Percentiles rank a stretch among this genome's conserved stretches.
Evolutionary conservation across 2,329 filamentous ascomycete genomes (phyloP).

Genomic region (Grosmannia penicillata): DNA sequence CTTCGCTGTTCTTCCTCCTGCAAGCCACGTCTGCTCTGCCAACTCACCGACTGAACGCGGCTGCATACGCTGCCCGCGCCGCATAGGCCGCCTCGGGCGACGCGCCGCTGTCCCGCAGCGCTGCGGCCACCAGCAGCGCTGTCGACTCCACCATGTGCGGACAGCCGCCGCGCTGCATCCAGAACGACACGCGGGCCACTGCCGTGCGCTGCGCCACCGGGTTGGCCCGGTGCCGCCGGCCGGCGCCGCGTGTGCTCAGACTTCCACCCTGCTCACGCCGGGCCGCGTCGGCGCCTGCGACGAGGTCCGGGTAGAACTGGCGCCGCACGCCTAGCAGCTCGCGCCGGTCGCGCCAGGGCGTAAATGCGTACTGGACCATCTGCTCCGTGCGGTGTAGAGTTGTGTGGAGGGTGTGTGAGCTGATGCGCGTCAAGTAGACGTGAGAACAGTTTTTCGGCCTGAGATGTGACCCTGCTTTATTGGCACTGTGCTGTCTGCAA

Average conservation of each 20-base stretch:
- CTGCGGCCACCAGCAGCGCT: conserved; percentile 42
- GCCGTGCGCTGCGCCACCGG: conserved; percentile 25
- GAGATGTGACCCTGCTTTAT: too few species aligned
- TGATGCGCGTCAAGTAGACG: too few species aligned
- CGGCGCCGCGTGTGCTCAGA: background rate
- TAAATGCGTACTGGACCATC: conserved; percentile 62
- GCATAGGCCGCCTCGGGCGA: conserved; percentile 30
- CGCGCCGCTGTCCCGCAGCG: background rate
- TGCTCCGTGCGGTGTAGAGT: too few species aligned
- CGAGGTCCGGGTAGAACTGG: conserved; percentile 41
- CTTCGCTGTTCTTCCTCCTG: background rate
- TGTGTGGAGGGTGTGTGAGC: too few species aligned
- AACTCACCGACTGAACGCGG: conserved; percentile 56
- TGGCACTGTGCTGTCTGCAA: too few species aligned
- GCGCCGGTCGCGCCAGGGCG: conserved; percentile 52
- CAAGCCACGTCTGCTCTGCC: background rate
- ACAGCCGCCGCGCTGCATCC: conserved; percentile 59
- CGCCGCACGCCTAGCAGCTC: conserved; percentile 52
- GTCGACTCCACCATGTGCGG: conserved; percentile 72
- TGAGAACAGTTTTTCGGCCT: too few species aligned
- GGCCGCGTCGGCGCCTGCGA: conserved; percentile 3
- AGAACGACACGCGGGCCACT: conserved; percentile 46
- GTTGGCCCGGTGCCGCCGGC: background rate
- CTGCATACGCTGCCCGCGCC: conserved; percentile 54
- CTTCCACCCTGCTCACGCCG: background rate